Conservation (phyloP, 2,329 filamentous ascomycete genomes). For the Fusarium vanettenii region DNA sequence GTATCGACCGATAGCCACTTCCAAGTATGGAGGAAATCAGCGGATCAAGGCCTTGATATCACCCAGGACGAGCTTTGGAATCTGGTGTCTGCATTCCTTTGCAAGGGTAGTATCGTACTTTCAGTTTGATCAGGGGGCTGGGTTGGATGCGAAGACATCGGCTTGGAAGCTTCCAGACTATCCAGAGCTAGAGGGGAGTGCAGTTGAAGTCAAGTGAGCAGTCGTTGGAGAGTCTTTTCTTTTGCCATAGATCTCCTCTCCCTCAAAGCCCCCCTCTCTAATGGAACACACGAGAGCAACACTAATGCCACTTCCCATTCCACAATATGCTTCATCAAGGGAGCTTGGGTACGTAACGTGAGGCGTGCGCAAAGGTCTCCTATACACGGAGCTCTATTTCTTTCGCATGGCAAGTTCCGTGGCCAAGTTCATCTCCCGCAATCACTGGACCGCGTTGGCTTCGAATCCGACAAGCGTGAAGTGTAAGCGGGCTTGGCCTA, state of each 20-base stretch:
- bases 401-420: neutral
- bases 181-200: neutral
- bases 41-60: neutral
- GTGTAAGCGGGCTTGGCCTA: too few species aligned
- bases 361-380: neutral
- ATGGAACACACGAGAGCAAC: neutral
- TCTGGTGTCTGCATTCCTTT: neutral
- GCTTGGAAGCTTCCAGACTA: conserved; percentile 30
- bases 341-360: neutral
- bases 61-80: neutral
- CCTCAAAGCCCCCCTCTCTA: neutral
- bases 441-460: too few species aligned
- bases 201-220: neutral
- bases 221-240: neutral
- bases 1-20: conserved; percentile 15
- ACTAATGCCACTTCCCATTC: neutral
- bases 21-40: neutral
- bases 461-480: too few species aligned
- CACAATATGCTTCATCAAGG: neutral
- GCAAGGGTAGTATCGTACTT: neutral
- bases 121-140: conserved; percentile 1
- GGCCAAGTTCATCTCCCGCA: neutral
- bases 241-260: neutral
- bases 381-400: neutral
- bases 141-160: conserved; percentile 3